Conservation (phyloP, 345 rosid species). For the Eucalyptus regnans region DNA sequence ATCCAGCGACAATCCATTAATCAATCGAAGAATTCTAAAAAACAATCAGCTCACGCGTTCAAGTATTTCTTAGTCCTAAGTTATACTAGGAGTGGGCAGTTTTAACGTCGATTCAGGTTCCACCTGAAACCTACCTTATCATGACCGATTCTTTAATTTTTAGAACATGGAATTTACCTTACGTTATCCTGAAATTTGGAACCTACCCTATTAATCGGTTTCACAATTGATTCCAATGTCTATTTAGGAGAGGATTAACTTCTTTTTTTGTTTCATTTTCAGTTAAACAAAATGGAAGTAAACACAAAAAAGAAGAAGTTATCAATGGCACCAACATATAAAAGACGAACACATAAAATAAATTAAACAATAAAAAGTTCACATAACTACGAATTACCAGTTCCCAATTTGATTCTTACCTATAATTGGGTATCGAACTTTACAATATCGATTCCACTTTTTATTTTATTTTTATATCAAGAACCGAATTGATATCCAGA, state of each 20-base stretch:
- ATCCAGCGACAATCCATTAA: not conserved
- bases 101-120: fast-evolving
- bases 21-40: not conserved
- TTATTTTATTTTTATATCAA: no score
- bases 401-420: not conserved
- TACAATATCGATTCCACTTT: no score
- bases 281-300: not conserved
- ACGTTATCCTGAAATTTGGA: fast-evolving
- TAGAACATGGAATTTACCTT: fast-evolving
- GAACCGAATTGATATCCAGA: no score
- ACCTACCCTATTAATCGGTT: fast-evolving
- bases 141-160: fast-evolving
- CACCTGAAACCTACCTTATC: fast-evolving
- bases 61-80: not conserved
- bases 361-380: not conserved
- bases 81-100: fast-evolving
- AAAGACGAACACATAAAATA: not conserved
- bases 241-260: no score
- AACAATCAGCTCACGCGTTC: fast-evolving
- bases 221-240: fast-evolving
- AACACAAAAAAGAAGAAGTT: no score
- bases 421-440: no score
- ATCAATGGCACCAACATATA: no score
- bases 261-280: no score
- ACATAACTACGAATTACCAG: fast-evolving